Conservation (phyloP, 441 rosid species). For the Raphanus hybrid region DNA sequence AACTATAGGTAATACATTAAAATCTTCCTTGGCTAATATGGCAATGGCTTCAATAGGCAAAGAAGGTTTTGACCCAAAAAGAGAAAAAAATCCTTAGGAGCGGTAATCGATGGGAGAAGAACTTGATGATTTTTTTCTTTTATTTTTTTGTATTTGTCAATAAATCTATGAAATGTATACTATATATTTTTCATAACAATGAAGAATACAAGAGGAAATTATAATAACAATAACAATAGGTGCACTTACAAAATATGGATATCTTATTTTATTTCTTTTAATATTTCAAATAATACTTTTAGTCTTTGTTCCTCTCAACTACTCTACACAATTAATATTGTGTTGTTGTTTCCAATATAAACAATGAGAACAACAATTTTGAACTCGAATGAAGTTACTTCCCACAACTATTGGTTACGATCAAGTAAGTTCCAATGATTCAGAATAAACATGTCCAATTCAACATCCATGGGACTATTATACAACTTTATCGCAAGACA, state of each 20-base stretch:
- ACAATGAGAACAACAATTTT: constrained; percentile 5
- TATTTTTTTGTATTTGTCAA: neutral
- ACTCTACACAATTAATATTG: neutral
- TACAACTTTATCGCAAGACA: constrained; percentile 17
- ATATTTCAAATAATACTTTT: neutral
- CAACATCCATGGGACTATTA: neutral
- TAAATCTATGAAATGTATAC: neutral
- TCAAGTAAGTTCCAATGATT: neutral
- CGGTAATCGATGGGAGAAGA: neutral
- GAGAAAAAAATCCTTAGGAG: neutral
- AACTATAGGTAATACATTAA: neutral
- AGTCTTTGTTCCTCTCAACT: neutral
- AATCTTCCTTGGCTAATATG: neutral
- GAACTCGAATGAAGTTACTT: too few relatives aligned
- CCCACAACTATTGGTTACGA: constrained; percentile 20
- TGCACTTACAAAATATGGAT: neutral
- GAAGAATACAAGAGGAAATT: neutral
- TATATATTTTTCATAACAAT: neutral
- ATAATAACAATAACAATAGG: too few relatives aligned
- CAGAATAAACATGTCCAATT: neutral
- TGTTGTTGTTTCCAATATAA: neutral
- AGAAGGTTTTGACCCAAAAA: neutral
- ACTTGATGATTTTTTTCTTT: neutral
- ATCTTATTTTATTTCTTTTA: neutral
- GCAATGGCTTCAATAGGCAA: constrained; percentile 8